Percentiles rank a stretch among this genome's conserved stretches.
These are phyloP conservation scores for Cercophora sp. DNA, from an alignment of 495 filamentous ascomycete species.

Conservation along the genomic window DNA sequence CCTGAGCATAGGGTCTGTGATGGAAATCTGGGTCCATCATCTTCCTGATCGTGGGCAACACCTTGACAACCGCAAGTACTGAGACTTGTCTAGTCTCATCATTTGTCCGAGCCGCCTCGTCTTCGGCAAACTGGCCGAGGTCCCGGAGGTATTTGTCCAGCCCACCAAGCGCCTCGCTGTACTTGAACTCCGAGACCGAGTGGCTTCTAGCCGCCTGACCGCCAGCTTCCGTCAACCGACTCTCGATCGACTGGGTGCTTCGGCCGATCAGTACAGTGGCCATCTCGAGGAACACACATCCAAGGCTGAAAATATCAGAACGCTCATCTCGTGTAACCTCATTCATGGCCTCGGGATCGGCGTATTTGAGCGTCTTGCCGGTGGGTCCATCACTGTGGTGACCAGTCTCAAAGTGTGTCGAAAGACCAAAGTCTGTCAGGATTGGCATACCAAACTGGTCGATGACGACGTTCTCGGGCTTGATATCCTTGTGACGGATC, in stretches of 20 bases:
- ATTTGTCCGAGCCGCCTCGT: constrained; percentile 9
- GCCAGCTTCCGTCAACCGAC: constrained; percentile 14
- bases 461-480: constrained; percentile 45
- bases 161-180: constrained; percentile 21
- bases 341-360: constrained; percentile 42
- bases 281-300: constrained; percentile 47
- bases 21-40: constrained; percentile 27
- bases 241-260: constrained; percentile 23
- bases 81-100: constrained; percentile 8
- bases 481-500: constrained; percentile 47
- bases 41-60: constrained; percentile 19
- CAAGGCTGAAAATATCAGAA: constrained; percentile 47
- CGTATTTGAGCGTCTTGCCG: constrained; percentile 38
- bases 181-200: constrained; percentile 20
- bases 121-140: constrained; percentile 15
- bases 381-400: constrained; percentile 30
- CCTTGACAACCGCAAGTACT: constrained; percentile 18
- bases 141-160: constrained; percentile 19
- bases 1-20: constrained; percentile 22
- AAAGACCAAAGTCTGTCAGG: constrained; percentile 45
- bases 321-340: constrained; percentile 35
- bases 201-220: not conserved
- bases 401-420: constrained; percentile 35
- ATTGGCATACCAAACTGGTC: constrained; percentile 29
- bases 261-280: constrained; percentile 35